Base-by-base conservation (phyloP, 2,329 filamentous ascomycete genomes). In the Aureobasidium sp. region DNA sequence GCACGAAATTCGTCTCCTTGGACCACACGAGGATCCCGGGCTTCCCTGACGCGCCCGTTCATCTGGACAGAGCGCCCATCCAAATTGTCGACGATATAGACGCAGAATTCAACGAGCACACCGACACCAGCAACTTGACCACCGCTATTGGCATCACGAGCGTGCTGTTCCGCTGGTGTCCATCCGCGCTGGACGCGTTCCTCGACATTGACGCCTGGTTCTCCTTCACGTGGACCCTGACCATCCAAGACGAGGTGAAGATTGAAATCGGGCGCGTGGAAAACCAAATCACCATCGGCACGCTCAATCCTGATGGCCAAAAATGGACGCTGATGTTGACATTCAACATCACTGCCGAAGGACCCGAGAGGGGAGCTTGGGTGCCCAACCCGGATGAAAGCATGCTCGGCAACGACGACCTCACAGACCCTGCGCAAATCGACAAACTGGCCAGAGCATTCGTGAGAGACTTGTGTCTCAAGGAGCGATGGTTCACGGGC, bases 341-440 rank as follows among this genome's bases (percentile, higher is more conserved):
- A 4, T 65, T 61, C 50, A 37, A 55, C 15, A 63, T 65, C 27
- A 10, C 23, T 2, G 11, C 46, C 5, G 50, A 50, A 10, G 42
- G 33, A 19, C 21, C 21, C 8, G 1, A 49, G 1, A 21, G 17
- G 3, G 54, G 61, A n/a, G 15, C 33, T 11, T 66, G 65, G 65
- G 46, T 60, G 6, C 57, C 64, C 1, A 61, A 66, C 43, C 25
- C 6, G 3, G 17, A 4, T 5, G 55, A 49, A 23, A 58, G 55
- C 25, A 58, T 58, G 55, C 42, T 43, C 9, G 43, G 43, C 25
- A 23, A 49, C 33, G 9, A 17, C 7, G 55, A 58, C 85, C 15
- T 47, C 21, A 57, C 25, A 13, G 33, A 49, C 10, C 43, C 57
- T 15, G 43, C 37, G 4, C 53, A 62, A 42, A 61, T 65, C 38